A percentile compares a stretch with the other conserved stretches of the same genome.
Conservation (phyloP, 176 grass and related monocot species). For the Carex kokanica region DNA sequence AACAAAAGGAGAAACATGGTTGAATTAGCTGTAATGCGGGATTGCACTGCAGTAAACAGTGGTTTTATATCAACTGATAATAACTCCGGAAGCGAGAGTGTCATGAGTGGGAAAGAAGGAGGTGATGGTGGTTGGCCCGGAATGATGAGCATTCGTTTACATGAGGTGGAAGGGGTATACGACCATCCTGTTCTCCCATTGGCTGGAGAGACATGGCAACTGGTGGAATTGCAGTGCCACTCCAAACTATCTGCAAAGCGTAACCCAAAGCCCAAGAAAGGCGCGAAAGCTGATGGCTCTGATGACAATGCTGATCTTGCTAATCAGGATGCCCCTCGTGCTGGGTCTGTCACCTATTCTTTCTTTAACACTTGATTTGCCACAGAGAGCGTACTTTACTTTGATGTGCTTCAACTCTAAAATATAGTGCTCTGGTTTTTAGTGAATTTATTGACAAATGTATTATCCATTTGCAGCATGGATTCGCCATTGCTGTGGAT, state of each 20-base stretch:
- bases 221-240: constrained; percentile 92
- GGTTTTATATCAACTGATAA: constrained; percentile 42
- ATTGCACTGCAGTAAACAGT: constrained; percentile 50
- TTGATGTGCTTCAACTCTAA: not conserved
- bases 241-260: constrained; percentile 86
- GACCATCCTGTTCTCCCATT: constrained; percentile 90
- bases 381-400: not conserved
- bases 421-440: not conserved
- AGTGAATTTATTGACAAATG: not conserved
- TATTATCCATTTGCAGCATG: constrained; percentile 42
- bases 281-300: constrained; percentile 68
- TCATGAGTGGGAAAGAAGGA: constrained; percentile 63
- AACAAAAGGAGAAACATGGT: constrained; percentile 91
- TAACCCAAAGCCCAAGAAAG: constrained; percentile 84
- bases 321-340: constrained; percentile 68
- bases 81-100: constrained; percentile 35
- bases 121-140: constrained; percentile 79
- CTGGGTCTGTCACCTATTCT: constrained; percentile 48
- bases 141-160: constrained; percentile 96
- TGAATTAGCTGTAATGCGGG: constrained; percentile 75
- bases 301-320: constrained; percentile 85
- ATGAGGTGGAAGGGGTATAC: constrained; percentile 82
- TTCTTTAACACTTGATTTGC: not conserved
- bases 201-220: constrained; percentile 83
- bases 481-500: constrained; percentile 95